Percentiles rank a stretch among this genome's conserved stretches.
Evolutionary conservation across 495 filamentous ascomycete genomes (phyloP).

Genomic region (Stereocaulon alpinum): DNA sequence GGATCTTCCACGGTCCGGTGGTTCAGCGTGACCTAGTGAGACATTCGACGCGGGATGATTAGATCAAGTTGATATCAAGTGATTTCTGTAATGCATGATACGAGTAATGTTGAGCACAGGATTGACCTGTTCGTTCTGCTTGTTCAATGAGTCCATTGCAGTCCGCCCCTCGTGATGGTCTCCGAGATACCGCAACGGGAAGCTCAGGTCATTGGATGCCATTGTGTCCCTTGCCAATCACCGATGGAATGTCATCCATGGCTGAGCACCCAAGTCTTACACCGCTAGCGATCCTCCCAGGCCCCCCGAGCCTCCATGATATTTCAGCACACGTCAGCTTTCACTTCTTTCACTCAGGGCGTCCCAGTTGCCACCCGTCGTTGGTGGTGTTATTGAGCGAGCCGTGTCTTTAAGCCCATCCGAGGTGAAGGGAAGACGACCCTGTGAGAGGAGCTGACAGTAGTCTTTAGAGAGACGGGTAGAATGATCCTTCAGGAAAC

Average conservation of each 20-base stretch:
- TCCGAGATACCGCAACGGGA: neutral
- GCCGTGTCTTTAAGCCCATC: neutral
- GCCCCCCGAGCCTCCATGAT: neutral
- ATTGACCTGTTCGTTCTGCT: neutral
- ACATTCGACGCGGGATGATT: constrained; percentile 1
- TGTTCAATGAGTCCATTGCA: too few species aligned
- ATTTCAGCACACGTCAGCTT: neutral
- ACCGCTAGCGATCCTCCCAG: neutral
- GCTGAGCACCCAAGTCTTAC: neutral
- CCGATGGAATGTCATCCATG: neutral
- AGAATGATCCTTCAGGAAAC: neutral
- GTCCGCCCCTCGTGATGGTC: neutral
- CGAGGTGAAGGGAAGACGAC: neutral
- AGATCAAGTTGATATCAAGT: constrained; percentile 8
- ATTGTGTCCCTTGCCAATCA: neutral
- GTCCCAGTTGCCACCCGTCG: neutral
- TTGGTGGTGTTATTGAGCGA: neutral
- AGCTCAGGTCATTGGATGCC: neutral
- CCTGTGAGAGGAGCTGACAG: neutral
- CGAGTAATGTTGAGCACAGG: neutral
- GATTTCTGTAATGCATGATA: neutral
- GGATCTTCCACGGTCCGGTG: neutral
- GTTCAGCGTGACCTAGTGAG: neutral
- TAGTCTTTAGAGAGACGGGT: neutral
- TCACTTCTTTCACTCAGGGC: neutral